Base-by-base conservation (phyloP, 441 rosid genomes). In the Manihot esculenta region DNA sequence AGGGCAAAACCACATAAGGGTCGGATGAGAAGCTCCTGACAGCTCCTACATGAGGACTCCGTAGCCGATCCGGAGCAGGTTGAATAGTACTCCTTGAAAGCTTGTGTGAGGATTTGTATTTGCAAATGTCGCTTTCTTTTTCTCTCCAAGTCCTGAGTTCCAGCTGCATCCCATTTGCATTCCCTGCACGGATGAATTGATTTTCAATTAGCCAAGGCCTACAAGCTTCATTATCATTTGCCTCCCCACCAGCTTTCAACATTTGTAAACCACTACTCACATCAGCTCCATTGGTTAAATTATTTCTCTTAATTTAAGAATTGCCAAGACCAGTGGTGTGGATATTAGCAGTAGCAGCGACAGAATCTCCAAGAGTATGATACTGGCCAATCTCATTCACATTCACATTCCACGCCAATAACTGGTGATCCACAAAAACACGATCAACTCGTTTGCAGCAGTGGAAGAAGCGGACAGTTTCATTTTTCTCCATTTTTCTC, bases 31-130 rank as follows among this genome's bases (percentile, higher is more conserved):
- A 67, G 44, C 48, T 33, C 61, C 35, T 53, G 44, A 48, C n/a
- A 51, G 51, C 62, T 69, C 60, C 72, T 47, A 13, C 47, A 1
- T 64, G 54, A 10, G 20, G 47, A 33, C 63, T 55, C 55, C 50
- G 83, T 23, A 33, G 44, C 23, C 47, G 77, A 38, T 26, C 48
- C 60, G 57, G 75, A 69, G 74, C 63, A 53, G 44, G 30, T 49
- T 64, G 77, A 65, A 63, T 59, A 57, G 67, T 20, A 38, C 26
- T 57, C 55, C 71, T n/a, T 18, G 66, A 48, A 66, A 59, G 41
- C 53, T 68, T 49, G 30, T 38, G 26, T 26, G 20, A 47, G 49
- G 53, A 73, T 56, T 18, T 27, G 42, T 61, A 65, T 33, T 17
- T 20, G n/a, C 48, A 72, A 44, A 72, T 27, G 60, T 35, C 21